A percentile compares a stretch with the other conserved stretches of the same genome.
Conservation (phyloP, 352 stramenopile species). For the Phytophthora fragariae region DNA sequence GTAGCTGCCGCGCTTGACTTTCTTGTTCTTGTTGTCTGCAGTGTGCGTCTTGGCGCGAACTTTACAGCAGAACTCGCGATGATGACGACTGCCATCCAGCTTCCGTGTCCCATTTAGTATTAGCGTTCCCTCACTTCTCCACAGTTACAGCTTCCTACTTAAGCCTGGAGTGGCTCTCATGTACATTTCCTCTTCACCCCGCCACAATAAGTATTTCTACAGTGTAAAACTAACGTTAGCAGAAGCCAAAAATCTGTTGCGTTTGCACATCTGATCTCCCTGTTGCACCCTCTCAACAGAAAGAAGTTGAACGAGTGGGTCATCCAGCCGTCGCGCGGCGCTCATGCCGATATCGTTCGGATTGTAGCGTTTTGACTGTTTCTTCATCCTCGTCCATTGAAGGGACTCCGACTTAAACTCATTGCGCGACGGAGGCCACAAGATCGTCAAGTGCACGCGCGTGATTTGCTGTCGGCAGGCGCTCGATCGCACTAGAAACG, state of each 20-base stretch:
- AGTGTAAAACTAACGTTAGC: too few relatives aligned
- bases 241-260: conserved; percentile 20
- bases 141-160: conserved; percentile 10
- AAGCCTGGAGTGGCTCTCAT: conserved; percentile 15
- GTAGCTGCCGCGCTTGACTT: background rate
- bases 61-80: conserved; percentile 71
- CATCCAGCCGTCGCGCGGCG: background rate
- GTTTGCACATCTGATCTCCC: conserved; percentile 14
- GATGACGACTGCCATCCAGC: conserved; percentile 21
- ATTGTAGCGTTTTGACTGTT: conserved; percentile 19
- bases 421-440: conserved; percentile 16
- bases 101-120: conserved; percentile 26
- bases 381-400: conserved; percentile 32
- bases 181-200: conserved; percentile 25
- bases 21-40: conserved; percentile 20
- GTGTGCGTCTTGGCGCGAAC: conserved; percentile 75
- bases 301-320: conserved; percentile 1
- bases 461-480: conserved; percentile 26
- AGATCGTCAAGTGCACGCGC: background rate
- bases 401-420: conserved; percentile 51
- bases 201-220: background rate
- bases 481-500: conserved; percentile 2
- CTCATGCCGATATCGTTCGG: conserved; percentile 26
- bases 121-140: conserved; percentile 7
- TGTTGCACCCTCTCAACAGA: conserved; percentile 10